Base-by-base conservation (phyloP, 495 filamentous ascomycete species). In the Saxispiralis lemnorum region DNA sequence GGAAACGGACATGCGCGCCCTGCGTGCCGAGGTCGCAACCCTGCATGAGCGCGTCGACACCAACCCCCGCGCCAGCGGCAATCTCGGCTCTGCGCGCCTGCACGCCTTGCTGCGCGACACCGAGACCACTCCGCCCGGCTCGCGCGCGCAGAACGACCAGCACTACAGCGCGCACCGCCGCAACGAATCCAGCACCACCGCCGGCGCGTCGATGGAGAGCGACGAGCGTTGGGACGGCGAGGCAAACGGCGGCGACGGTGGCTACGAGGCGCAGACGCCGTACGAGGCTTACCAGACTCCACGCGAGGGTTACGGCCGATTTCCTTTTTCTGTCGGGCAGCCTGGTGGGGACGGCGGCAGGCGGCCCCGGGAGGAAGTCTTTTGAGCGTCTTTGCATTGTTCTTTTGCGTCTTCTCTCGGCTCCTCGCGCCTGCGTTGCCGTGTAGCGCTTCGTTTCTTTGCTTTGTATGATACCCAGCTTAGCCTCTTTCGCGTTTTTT, bases 21-120 rank as follows among this genome's bases (percentile, higher is more conserved):
- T 52, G 35, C 35, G 45, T 3, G 18, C 30, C 18, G 45, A 52
- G 16, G 41, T 52, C 37, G 13, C 31, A 3, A 32, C 40, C 21
- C 38, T 52, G 18, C 49, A 52, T 2, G 39, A 47, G 15, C 49
- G 45, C 30, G 45, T 52, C 33, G 28, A 19, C 12, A 43, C 43
- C 9, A 17, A 45, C 21, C 32, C 43, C 6, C 38, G 48, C 7
- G 43, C 39, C 24, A 51, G 43, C 18, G 24, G 34, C 21, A 1
- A 39, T 14, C 33, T 40, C 15, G 48, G 40, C 28, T 51, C 48
- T 6, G 46, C 37, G 16, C 43, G 48, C 1, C 17, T 49, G 16
- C 47, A 44, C 12, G 47, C 45, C 4, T n/a, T 51, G 14, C 32
- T 46, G 31, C 43, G 39, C 3, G 48, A 39, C 12, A 46, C 38